Evolutionary conservation across 2,329 filamentous ascomycete species (phyloP).

Genomic region (Apiospora saccharicola): DNA sequence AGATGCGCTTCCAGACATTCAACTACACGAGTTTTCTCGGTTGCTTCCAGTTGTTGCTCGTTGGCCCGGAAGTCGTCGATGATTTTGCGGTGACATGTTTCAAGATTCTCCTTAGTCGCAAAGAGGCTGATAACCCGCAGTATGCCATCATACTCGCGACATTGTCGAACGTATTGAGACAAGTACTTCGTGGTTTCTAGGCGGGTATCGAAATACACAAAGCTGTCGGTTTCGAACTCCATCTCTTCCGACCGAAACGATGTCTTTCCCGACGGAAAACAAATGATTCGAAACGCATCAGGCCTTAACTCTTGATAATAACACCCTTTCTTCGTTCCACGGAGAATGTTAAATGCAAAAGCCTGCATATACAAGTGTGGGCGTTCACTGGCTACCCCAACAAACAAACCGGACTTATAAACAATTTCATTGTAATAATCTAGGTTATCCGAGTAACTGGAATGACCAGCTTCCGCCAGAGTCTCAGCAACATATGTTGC

Average conservation of each 20-base stretch:
- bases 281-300: neutral
- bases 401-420: neutral
- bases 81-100: neutral
- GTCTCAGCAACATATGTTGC: neutral
- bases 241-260: neutral
- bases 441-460: rapidly evolving
- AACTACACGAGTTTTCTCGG: neutral
- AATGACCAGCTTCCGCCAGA: neutral
- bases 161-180: neutral
- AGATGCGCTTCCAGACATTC: neutral
- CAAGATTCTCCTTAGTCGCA: neutral
- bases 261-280: neutral
- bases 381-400: neutral
- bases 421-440: neutral
- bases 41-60: neutral
- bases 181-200: neutral
- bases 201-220: neutral
- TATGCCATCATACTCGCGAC: no score
- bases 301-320: neutral
- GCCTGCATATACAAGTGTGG: neutral
- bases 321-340: neutral
- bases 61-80: neutral
- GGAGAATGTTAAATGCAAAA: neutral
- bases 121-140: neutral
- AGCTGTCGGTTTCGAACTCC: neutral